Conservation (phyloP, 2,329 filamentous ascomycete species). For the Xenoacremonium recifei region DNA sequence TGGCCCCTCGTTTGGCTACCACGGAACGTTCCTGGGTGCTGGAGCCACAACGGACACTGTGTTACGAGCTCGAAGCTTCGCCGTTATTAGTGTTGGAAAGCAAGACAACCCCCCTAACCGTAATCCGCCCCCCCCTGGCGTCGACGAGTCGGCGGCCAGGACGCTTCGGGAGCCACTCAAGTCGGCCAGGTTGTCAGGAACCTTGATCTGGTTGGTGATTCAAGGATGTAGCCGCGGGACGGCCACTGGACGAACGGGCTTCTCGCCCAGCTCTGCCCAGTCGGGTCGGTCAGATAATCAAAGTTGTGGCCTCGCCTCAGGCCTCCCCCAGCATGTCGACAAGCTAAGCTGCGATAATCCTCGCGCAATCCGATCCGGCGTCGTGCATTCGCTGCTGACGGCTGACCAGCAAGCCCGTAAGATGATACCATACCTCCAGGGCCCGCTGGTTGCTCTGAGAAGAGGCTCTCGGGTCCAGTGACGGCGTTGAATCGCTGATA, state of each 20-base stretch:
- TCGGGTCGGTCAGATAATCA: no score
- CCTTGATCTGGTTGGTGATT: neutral
- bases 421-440: constrained; percentile 1
- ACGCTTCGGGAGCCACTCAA: neutral
- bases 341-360: neutral
- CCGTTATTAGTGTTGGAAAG: constrained; percentile 12
- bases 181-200: neutral
- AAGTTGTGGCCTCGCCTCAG: no score
- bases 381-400: constrained; percentile 4
- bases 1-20: no score
- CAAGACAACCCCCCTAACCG: no score
- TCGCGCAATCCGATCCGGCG: constrained; percentile 6
- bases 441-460: constrained; percentile 4
- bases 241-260: constrained; percentile 1
- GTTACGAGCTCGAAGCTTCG: constrained; percentile 15
- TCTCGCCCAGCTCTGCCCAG: no score
- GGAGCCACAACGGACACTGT: constrained; percentile 17
- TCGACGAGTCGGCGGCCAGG: neutral
- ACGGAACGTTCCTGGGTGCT: constrained; percentile 4
- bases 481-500: constrained; percentile 19
- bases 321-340: no score
- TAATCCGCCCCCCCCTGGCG: neutral
- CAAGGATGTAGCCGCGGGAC: neutral
- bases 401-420: neutral
- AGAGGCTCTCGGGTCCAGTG: constrained; percentile 2